Percentiles rank a stretch among this genome's conserved stretches.
These are phyloP conservation scores for Penicillium sp. DNA, from an alignment of 2,329 filamentous ascomycete species.

Conservation along the genomic window DNA sequence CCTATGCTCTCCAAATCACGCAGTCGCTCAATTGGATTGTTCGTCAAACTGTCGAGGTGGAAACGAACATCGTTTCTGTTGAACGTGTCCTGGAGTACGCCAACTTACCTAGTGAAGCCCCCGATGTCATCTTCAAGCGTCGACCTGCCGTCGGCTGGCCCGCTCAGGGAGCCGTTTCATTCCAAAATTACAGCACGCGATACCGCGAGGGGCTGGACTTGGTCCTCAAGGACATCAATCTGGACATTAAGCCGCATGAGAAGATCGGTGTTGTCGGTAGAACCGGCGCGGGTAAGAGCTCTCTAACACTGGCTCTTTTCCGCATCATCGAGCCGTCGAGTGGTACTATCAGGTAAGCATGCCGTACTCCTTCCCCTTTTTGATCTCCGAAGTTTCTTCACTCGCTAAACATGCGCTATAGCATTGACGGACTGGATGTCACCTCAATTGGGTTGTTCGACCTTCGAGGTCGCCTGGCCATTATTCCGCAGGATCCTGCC, in stretches of 20 bases:
- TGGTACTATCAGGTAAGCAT: slow-evolving; percentile 60
- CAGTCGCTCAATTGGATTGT: slow-evolving; percentile 99
- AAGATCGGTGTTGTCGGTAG: slow-evolving; percentile 97
- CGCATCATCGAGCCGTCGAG: slow-evolving; percentile 83
- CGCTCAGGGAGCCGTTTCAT: slow-evolving; percentile 76
- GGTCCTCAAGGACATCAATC: slow-evolving; percentile 84
- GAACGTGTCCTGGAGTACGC: slow-evolving; percentile 97
- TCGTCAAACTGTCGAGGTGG: slow-evolving; percentile 96
- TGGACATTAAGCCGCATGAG: slow-evolving; percentile 91
- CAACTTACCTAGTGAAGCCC: slow-evolving; percentile 81
- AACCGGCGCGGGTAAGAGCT: slow-evolving; percentile 93
- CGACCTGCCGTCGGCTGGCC: slow-evolving; percentile 89
- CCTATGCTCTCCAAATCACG: slow-evolving; percentile 94
- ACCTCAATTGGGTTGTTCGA: slow-evolving; percentile 85
- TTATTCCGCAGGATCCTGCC: slow-evolving; percentile 95
- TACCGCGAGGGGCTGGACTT: slow-evolving; percentile 87
- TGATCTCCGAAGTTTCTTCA: slow-evolving; percentile 9
- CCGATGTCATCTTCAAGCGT: slow-evolving; percentile 83
- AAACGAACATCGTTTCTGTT: slow-evolving; percentile 99
- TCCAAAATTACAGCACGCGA: slow-evolving; percentile 88
- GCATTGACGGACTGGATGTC: slow-evolving; percentile 84
- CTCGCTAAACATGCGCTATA: slow-evolving; percentile 26
- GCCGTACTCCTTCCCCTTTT: background rate
- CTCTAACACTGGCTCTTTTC: slow-evolving; percentile 86
- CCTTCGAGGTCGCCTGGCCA: slow-evolving; percentile 80